Percentiles rank a stretch among this genome's conserved stretches.
Evolutionary conservation across 2,329 filamentous ascomycete species (phyloP).

Genomic region (Claviceps spartinae): DNA sequence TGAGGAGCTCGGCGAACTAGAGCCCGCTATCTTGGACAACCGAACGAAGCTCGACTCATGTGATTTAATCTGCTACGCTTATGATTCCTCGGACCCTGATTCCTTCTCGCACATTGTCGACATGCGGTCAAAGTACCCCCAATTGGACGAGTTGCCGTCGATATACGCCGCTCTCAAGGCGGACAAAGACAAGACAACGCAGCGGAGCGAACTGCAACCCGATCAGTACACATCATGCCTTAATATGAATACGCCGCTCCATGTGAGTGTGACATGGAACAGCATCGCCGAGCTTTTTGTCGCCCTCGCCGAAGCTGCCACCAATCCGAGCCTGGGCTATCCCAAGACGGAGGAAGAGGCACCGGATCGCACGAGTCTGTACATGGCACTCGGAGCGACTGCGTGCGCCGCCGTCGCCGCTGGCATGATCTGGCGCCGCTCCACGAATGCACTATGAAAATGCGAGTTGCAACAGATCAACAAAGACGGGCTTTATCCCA

Average conservation of each 20-base stretch:
- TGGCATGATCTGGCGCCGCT: constrained; percentile 50
- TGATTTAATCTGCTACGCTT: constrained; percentile 88
- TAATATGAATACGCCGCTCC: constrained; percentile 81
- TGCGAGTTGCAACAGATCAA: not conserved
- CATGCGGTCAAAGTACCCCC: constrained; percentile 63
- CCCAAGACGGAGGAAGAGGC: constrained; percentile 80
- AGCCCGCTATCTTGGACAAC: constrained; percentile 88
- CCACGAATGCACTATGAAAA: constrained; percentile 31
- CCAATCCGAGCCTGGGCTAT: constrained; percentile 76
- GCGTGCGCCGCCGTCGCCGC: constrained; percentile 49
- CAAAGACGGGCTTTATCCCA: not conserved
- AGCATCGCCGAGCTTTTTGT: constrained; percentile 93
- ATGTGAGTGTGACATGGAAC: constrained; percentile 89
- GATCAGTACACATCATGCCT: constrained; percentile 78
- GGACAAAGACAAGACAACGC: constrained; percentile 92
- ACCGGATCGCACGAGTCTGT: constrained; percentile 71
- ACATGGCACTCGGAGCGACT: constrained; percentile 68
- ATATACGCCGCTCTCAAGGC: constrained; percentile 92
- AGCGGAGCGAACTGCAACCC: constrained; percentile 78
- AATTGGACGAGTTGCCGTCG: constrained; percentile 77
- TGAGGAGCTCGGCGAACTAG: constrained; percentile 89
- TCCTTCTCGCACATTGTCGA: constrained; percentile 86
- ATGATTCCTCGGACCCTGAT: constrained; percentile 93
- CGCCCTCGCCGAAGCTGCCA: constrained; percentile 77
- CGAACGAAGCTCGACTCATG: constrained; percentile 79